A percentile compares a stretch with the other conserved stretches of the same genome.
Conservation (phyloP, 2,329 filamentous ascomycete species). For the Fusarium nodosum region DNA sequence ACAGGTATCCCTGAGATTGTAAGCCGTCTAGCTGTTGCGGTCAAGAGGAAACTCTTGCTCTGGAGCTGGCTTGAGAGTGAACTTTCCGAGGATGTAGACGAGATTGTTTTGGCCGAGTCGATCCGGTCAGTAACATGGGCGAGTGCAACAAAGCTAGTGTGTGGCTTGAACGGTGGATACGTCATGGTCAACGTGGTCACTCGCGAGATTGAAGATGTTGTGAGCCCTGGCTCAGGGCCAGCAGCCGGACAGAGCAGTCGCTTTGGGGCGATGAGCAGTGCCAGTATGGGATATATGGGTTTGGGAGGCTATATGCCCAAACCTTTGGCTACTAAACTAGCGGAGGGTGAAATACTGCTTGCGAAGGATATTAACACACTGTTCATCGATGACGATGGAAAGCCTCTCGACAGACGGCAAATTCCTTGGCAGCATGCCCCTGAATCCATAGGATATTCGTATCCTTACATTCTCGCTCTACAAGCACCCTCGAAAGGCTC, state of each 20-base stretch:
- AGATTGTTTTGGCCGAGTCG: conserved; percentile 84
- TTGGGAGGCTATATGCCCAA: conserved; percentile 92
- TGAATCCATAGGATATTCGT: conserved; percentile 94
- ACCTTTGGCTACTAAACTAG: conserved; percentile 85
- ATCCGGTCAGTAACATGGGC: conserved; percentile 94
- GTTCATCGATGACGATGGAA: conserved; percentile 88
- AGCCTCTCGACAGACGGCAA: conserved; percentile 84
- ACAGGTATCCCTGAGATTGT: conserved; percentile 95
- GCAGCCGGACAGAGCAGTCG: conserved; percentile 74
- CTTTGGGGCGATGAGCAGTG: conserved; percentile 85
- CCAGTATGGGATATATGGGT: conserved; percentile 97
- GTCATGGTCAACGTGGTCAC: conserved; percentile 87
- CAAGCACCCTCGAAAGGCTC: conserved; percentile 86
- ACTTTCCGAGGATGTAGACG: conserved; percentile 77
- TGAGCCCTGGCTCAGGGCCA: conserved; percentile 79
- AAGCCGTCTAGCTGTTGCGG: conserved; percentile 88
- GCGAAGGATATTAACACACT: conserved; percentile 98
- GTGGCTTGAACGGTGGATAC: conserved; percentile 92
- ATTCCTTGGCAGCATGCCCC: conserved; percentile 93
- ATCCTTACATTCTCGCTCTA: conserved; percentile 92
- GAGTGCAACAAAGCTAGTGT: conserved; percentile 86
- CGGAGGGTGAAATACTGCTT: conserved; percentile 87
- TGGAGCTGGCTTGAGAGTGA: conserved; percentile 99
- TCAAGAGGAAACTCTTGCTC: conserved; percentile 88
- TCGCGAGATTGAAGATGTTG: conserved; percentile 81